These are phyloP conservation scores for Colletotrichum paranaense DNA, from an alignment of 2,329 filamentous ascomycete genomes.

Conservation along the genomic window DNA sequence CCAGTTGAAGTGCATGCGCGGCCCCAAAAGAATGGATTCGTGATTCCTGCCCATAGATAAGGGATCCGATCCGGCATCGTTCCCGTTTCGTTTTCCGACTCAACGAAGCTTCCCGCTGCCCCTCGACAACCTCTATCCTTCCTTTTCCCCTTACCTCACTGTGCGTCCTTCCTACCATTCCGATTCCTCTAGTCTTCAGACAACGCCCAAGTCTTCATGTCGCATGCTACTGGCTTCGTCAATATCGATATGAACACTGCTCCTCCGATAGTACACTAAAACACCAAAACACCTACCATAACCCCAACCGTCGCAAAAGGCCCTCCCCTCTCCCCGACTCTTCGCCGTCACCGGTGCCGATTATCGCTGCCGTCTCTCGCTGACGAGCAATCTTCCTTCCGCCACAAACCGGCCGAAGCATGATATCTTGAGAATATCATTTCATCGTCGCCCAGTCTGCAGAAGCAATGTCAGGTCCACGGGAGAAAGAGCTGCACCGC, in stretches of 20 bases:
- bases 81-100: not conserved
- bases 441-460: not conserved
- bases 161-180: not conserved
- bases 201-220: constrained; percentile 2
- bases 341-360: constrained; percentile 12
- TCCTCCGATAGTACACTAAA: constrained; percentile 26
- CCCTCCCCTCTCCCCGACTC: not conserved
- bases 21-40: constrained; percentile 3
- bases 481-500: constrained; percentile 63
- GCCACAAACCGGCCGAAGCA: constrained; percentile 3
- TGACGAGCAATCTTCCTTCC: not conserved
- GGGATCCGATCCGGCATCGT: constrained; percentile 26
- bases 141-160: not conserved
- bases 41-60: constrained; percentile 27
- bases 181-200: not conserved
- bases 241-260: constrained; percentile 24
- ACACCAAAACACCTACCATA: not conserved
- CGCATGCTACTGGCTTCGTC: not conserved
- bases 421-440: constrained; percentile 14
- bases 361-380: not conserved
- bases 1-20: not conserved
- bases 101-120: constrained; percentile 6
- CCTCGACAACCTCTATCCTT: not conserved
- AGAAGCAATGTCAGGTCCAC: constrained; percentile 32
- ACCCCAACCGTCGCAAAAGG: not conserved